Evolutionary conservation across 441 rosid genomes (phyloP), one percentile per base, ranked within the genome.

Genomic region (Erysimum pusillum): DNA sequence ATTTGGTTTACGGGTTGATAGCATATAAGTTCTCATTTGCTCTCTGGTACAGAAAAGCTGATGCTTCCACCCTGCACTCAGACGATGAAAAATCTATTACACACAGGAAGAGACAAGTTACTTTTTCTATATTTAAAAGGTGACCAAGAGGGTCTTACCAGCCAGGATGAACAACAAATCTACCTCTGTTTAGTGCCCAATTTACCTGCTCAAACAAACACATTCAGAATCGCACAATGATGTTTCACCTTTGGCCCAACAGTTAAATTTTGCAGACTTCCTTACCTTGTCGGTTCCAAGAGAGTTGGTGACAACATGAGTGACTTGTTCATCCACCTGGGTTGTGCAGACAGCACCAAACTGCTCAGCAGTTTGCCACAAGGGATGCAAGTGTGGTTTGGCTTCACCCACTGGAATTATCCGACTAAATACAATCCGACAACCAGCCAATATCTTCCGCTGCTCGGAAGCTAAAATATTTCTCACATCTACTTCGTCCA

Each of bases 361-460:
- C 81, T 93, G 97, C 79, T 91, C 98, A 45, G 99, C 99, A 13
- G 89, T 88, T 85, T 93, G 97, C 99, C 99, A 96, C 80, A 96
- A 74, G 7, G 96, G 98, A 76, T 93, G 97, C 56, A 90, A 81
- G 70, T 93, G 98, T 59, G 99, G 99, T 63, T 88, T 93, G 65
- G 92, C 88, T 85, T 96, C 97, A 2, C 96, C 98, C 57, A 96
- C 92, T 7, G 99, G 99, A 60, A 96, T 83, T 64, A 96, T 89
- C 85, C 99, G 83, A 76, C 99, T 96, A 84, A 96, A 96, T 46
- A 96, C 86, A 70, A 96, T 81, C 8, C 89, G 90, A 76, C 99
- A 96, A 63, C 97, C 97, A 15, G 84, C 84, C 88, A 96, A 85
- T 76, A 96, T 92, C 83, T 85, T 96, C 74, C 82, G 84, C 79